Base-by-base conservation (phyloP, 1,284 basidiomycete genomes). In the Ganoderma resinaceum region DNA sequence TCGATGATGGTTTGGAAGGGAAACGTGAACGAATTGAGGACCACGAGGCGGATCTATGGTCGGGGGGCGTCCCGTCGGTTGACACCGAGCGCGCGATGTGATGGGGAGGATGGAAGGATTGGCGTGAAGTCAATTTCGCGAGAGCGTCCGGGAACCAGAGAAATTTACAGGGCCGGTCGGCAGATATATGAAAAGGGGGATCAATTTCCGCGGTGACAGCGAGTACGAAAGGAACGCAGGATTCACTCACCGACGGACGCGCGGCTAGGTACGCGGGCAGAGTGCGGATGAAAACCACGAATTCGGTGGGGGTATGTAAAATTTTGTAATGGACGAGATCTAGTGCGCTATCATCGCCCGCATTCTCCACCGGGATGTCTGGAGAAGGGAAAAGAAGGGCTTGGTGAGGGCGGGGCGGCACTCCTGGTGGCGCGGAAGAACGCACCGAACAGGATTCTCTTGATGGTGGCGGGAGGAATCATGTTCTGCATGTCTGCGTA, bases 401-500 rank as follows among this genome's bases (percentile, higher is more conserved):
- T 26, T 40, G 62, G 70, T 69, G 35, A 67, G 60, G 37, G 62
- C 52, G 33, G 55, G 68, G 61, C 53, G 62, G 55, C 61, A 65
- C 49, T 49, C 11, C 23, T 49, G 46, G 58, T 55, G 53, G 26
- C 38, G 65, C 66, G 63, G 35, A 65, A 33, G 42, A 42, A 38
- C 60, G 23, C 38, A 61, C 53, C 46, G 57, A 79, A 72, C 49
- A 91, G 73, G 42, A 77, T 72, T 65, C 77, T 80, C 60, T 79
- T 77, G 62, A 93, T 79, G 62, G 76, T 77, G 26, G 82, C 79
- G 8, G 88, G 84, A 59, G 80, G 83, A 9, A 83, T 83, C 88
- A 90, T 91, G 72, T 91, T 90, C 73, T 91, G 89, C 78, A 85
- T 89, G 78, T 93, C 91, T 92, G 63, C 12, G 31, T 33, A 40